Evolutionary conservation across 2,329 filamentous ascomycete genomes (phyloP).

Genomic region (Magnaporthiopsis poae): DNA sequence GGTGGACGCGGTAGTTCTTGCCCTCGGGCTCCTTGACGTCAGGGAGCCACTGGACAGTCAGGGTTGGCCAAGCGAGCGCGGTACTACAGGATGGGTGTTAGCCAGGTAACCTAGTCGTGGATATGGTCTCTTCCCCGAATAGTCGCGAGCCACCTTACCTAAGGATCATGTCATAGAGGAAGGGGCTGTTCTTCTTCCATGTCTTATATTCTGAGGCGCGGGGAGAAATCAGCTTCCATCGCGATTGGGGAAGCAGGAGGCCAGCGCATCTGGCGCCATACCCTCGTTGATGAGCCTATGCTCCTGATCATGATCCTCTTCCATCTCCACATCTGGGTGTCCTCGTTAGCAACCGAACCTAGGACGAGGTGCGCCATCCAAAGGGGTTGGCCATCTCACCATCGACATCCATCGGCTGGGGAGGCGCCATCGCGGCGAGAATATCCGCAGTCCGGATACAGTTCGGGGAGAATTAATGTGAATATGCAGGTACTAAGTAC

Average conservation of each 20-base stretch:
- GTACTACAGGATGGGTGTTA: constrained; percentile 42
- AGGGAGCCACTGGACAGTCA: constrained; percentile 96
- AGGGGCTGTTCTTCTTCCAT: constrained; percentile 99
- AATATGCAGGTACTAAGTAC: too few relatives aligned
- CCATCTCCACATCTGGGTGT: constrained; percentile 42
- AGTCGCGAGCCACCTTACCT: constrained; percentile 38
- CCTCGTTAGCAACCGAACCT: constrained; percentile 12
- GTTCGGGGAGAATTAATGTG: too few relatives aligned
- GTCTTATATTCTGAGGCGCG: constrained; percentile 78
- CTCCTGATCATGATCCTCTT: constrained; percentile 62
- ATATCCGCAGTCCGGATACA: neutral
- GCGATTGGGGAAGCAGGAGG: neutral
- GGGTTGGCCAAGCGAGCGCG: constrained; percentile 90
- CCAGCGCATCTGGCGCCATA: constrained; percentile 23
- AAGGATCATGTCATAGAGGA: constrained; percentile 95
- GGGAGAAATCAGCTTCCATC: constrained; percentile 3
- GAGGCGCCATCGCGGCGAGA: constrained; percentile 3
- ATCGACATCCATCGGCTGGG: constrained; percentile 7
- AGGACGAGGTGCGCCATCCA: neutral
- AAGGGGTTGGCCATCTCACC: neutral
- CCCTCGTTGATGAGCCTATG: constrained; percentile 92
- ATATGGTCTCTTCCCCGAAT: constrained; percentile 10
- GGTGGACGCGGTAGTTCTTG: constrained; percentile 79
- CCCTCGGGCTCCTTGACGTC: constrained; percentile 81
- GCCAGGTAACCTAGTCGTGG: neutral